Evolutionary conservation across 208 protist species (phyloP), one percentile per base, ranked within the genome.

Genomic region (Novymonas esmeraldas): DNA sequence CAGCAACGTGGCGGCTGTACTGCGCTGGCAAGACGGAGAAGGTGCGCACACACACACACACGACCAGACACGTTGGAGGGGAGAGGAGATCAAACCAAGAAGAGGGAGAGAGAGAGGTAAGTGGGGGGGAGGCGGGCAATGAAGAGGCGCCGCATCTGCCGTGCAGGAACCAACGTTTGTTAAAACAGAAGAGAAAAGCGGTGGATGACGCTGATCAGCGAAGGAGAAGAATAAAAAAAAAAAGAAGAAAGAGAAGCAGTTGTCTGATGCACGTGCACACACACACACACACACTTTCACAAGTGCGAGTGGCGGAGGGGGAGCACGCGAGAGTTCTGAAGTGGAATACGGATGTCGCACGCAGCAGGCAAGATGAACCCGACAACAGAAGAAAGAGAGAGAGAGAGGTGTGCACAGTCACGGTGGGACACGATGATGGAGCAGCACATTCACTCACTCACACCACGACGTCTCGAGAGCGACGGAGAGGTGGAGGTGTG

Each of bases 61-160:
- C 6, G 31, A 41, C 2, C 51, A 49, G 38, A 49, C 11, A 4
- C 36, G 29, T 6, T 31, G 20, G 42, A 31, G 1, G 26, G 13
- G n/a, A 22, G 24, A 38, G n/a, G 42, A 13, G 26, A 34, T 7
- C 5, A 28, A 24, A 38, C 5, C n/a, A 0, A 4, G 13, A 28
- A 13, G 50, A 22, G 50, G 22, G 50, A 5, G 50, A 55, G 50
- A 3, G 50, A 24, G 50, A 28, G 50, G 28, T 3, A 20, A 31
- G 22, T 14, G 7, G 57, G 28, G 20, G 57, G 14, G 41, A 50
- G 16, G 48, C 41, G 26, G 57, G 57, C 36, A 63, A 63, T 51
- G 29, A 49, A 49, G 36, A 34, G 22, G 41, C 41, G 57, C 57
- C 39, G 38, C 20, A n/a, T 10, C 26, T n/a, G 34, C n/a, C 16